Evolutionary conservation across 208 protist species (phyloP), one percentile per base, ranked within the genome.

Genomic region (Balamuthia mandrillaris): DNA sequence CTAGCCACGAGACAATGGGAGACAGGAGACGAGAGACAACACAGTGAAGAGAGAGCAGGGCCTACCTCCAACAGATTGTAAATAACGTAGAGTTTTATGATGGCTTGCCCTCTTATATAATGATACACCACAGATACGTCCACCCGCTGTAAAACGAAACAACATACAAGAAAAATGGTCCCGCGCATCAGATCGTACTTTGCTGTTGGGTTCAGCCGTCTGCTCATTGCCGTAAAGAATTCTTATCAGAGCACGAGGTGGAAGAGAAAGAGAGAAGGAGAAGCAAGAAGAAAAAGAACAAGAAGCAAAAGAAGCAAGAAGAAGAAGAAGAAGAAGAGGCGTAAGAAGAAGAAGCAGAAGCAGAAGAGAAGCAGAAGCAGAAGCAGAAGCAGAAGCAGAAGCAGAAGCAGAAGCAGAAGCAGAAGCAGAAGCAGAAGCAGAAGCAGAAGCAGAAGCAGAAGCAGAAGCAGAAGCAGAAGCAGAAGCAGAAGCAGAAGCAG

Each of bases 41-140:
- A 70, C 18, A 70, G 49, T 24, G 49, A 56, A 56, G 49, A 56
- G 49, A 70, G 44, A 1, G 27, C 1, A 0, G 16, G 45, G 14
- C 16, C n/a, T 31, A 96, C 88, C 41, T 96, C 96, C 14, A 97
- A 86, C 42, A 96, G 92, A 89, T 96, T 96, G 72, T 95, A 97
- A n/a, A 98, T 93, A 37, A 98, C 96, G 81, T 98, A 96, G 16
- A 98, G 88, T 86, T 98, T 98, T 66, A 98, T 95, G 24, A 95
- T 90, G 18, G 92, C 90, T 61, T 97, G 95, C 18, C 93, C 91
- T 10, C 95, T 84, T 47, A 97, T 92, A 33, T 89, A 89, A 85
- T 97, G 95, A 87, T 96, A 97, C 7, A 94, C 54, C 37, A 90
- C 86, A 3, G 94, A 95, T 85, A 93, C 93, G 27, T 91, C 88